phyloP scores from a whole-genome alignment of 805 yeast genomes.

The Monosporozyma aerobia region DNA sequence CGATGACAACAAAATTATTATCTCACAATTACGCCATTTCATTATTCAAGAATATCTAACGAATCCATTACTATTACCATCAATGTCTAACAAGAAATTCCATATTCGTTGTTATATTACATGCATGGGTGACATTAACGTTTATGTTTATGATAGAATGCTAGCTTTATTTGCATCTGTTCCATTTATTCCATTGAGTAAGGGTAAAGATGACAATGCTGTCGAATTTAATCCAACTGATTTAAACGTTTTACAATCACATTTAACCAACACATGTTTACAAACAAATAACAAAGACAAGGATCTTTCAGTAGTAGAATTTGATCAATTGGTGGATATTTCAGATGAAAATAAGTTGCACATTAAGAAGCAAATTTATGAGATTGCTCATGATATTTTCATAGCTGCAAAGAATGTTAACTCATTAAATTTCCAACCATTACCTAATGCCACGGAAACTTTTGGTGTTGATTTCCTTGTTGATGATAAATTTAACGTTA shows the following conservation, averaged over 20 bases:
- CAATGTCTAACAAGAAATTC: constrained; percentile 64
- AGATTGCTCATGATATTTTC: constrained; percentile 60
- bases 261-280: constrained; percentile 87
- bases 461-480: constrained; percentile 87
- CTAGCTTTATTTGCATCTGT: constrained; percentile 70
- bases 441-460: constrained; percentile 73
- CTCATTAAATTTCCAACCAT: constrained; percentile 74
- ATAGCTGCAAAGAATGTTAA: constrained; percentile 75
- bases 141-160: constrained; percentile 72
- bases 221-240: constrained; percentile 23
- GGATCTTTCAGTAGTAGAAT: constrained; percentile 48
- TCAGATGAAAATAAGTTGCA: constrained; percentile 27
- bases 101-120: constrained; percentile 82
- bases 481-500: constrained; percentile 43
- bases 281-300: constrained; percentile 45
- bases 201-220: constrained; percentile 23
- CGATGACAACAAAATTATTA: constrained; percentile 56
- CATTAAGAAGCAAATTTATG: constrained; percentile 49
- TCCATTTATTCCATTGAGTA: constrained; percentile 31
- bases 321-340: constrained; percentile 46
- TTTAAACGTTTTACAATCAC: constrained; percentile 50
- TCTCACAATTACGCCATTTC: constrained; percentile 84
- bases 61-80: constrained; percentile 56
- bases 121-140: constrained; percentile 63
- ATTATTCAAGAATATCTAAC: constrained; percentile 74